Evolutionary conservation across 108 stramenopile genomes (phyloP).

Genomic region (Pinguiococcus pyrenoidosus): DNA sequence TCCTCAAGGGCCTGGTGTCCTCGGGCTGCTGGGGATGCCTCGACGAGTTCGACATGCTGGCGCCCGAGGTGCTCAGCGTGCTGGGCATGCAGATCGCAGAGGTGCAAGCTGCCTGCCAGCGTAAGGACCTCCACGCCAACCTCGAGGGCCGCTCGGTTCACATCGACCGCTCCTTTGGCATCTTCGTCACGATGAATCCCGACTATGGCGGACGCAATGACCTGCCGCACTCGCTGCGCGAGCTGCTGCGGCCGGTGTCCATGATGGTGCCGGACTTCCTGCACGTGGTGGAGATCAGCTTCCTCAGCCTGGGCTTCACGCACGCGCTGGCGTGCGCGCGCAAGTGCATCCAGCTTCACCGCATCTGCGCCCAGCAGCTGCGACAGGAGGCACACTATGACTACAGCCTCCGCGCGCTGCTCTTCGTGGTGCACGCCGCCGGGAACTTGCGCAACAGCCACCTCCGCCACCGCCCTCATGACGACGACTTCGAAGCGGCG

Average conservation of each 20-base stretch:
- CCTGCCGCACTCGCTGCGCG: slow-evolving; percentile 33
- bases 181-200: slow-evolving; percentile 39
- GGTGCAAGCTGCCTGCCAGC: slow-evolving; percentile 1
- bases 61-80: slow-evolving; percentile 29
- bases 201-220: slow-evolving; percentile 34
- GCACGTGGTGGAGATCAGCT: slow-evolving; percentile 23
- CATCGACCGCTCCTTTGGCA: slow-evolving; percentile 33
- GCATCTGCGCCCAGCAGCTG: slow-evolving; percentile 20
- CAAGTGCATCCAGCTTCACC: slow-evolving; percentile 19
- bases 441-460: no score
- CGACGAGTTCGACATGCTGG: slow-evolving; percentile 31
- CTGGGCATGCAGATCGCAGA: slow-evolving; percentile 15
- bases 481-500: slow-evolving; percentile 37
- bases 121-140: background rate
- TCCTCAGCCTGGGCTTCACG: slow-evolving; percentile 23
- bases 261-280: slow-evolving; percentile 38
- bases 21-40: slow-evolving; percentile 25
- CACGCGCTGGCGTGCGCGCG: slow-evolving; percentile 3
- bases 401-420: slow-evolving; percentile 28
- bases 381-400: slow-evolving; percentile 30
- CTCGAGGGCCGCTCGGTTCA: slow-evolving; percentile 13
- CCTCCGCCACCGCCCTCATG: no score
- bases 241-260: slow-evolving; percentile 24
- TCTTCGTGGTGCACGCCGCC: slow-evolving; percentile 37
- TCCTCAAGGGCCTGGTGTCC: slow-evolving; percentile 28